Evolutionary conservation across 306 rosid genomes (phyloP).

Genomic region (Cyamopsis tetragonoloba): DNA sequence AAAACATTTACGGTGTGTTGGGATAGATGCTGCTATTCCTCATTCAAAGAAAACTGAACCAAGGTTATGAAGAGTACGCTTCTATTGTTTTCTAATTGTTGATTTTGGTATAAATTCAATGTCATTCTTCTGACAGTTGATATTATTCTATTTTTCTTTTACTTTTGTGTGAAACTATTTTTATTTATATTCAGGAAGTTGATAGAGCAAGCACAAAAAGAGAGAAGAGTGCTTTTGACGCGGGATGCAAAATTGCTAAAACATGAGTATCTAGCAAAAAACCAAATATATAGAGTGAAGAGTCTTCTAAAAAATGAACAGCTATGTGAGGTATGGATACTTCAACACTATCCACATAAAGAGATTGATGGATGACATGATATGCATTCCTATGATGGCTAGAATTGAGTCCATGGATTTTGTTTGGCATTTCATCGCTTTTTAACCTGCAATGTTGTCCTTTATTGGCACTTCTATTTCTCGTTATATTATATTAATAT

Average conservation of each 20-base stretch:
- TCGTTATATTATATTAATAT: neutral
- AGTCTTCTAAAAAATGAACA: slow-evolving; percentile 90
- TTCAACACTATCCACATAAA: neutral
- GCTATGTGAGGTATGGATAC: slow-evolving; percentile 65
- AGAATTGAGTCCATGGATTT: neutral
- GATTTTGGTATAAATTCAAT: slow-evolving; percentile 2
- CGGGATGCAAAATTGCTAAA: slow-evolving; percentile 80
- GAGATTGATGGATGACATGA: slow-evolving; percentile 8
- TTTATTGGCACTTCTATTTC: neutral
- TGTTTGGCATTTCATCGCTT: neutral
- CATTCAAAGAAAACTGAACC: slow-evolving; percentile 72
- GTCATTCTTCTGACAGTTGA: slow-evolving; percentile 21
- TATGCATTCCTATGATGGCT: slow-evolving; percentile 1
- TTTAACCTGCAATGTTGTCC: neutral
- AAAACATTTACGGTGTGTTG: slow-evolving; percentile 90
- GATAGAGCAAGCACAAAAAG: slow-evolving; percentile 70
- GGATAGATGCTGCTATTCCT: slow-evolving; percentile 91
- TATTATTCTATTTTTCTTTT: slow-evolving; percentile 1
- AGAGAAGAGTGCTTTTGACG: slow-evolving; percentile 77
- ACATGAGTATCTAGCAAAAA: slow-evolving; percentile 57
- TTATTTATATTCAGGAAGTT: slow-evolving; percentile 48
- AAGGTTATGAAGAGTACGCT: slow-evolving; percentile 45
- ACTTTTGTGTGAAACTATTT: neutral
- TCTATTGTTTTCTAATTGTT: slow-evolving; percentile 7
- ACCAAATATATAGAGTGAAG: slow-evolving; percentile 78